Evolutionary conservation across 140 eudicot genomes (phyloP).

Genomic region (Stevia rebaudiana): DNA sequence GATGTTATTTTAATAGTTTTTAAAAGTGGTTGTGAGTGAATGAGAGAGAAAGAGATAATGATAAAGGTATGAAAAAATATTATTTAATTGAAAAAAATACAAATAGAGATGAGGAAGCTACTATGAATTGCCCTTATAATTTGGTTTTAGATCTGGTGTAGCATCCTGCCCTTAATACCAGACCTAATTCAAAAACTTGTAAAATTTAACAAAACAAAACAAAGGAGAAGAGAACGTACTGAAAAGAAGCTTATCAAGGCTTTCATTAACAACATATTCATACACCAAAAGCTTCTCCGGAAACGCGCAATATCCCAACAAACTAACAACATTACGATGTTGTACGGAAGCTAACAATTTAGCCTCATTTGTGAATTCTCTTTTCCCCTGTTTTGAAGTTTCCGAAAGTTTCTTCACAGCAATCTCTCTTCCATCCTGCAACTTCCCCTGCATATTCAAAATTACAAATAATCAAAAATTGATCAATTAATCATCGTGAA

Average conservation of each 20-base stretch:
- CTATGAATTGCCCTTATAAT: too few relatives aligned
- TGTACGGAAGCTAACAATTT: constrained; percentile 68
- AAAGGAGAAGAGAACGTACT: constrained; percentile 44
- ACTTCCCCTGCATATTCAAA: constrained; percentile 53
- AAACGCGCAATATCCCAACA: constrained; percentile 67
- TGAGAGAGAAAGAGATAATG: too few relatives aligned
- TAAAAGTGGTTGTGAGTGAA: too few relatives aligned
- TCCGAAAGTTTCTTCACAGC: constrained; percentile 86
- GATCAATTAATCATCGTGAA: too few relatives aligned
- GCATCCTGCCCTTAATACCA: too few relatives aligned
- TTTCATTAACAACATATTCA: constrained; percentile 71
- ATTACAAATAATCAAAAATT: neutral
- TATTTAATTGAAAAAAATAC: too few relatives aligned
- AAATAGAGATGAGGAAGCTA: too few relatives aligned
- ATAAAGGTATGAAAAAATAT: too few relatives aligned
- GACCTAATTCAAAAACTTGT: too few relatives aligned
- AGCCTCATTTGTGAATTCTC: constrained; percentile 81
- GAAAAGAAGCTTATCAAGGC: constrained; percentile 92
- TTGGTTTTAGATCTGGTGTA: too few relatives aligned
- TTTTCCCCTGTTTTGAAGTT: constrained; percentile 67
- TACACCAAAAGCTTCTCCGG: constrained; percentile 79
- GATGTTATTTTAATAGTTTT: too few relatives aligned
- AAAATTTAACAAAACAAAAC: neutral
- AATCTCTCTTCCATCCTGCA: constrained; percentile 81
- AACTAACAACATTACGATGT: constrained; percentile 82